Conservation (phyloP, 257 asterid genomes). For the Solanum habrochaites region DNA sequence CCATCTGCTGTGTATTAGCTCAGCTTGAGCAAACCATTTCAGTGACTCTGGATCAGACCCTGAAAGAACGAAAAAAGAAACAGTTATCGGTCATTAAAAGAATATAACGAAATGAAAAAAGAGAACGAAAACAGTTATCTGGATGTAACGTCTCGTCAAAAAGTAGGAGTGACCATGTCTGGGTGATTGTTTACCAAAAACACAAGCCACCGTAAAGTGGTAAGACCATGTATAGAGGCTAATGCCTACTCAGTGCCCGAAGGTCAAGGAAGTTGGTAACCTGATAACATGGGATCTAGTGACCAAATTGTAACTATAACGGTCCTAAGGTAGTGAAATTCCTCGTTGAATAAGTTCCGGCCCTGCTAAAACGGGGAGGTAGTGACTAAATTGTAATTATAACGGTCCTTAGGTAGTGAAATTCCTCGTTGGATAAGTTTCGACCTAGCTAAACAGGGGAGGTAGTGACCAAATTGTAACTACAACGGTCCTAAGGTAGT, state of each 20-base stretch:
- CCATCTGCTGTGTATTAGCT: constrained; percentile 70
- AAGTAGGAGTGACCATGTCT: background rate
- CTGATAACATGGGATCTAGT: background rate
- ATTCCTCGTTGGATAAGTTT: background rate
- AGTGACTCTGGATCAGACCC: constrained; percentile 79
- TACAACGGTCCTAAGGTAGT: background rate
- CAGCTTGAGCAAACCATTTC: constrained; percentile 89
- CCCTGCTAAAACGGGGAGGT: background rate
- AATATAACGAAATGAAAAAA: too few species aligned
- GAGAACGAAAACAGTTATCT: background rate
- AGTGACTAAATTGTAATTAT: background rate
- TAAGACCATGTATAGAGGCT: background rate
- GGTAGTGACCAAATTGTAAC: background rate
- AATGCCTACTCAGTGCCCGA: background rate
- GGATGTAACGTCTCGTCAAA: background rate
- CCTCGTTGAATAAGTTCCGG: background rate
- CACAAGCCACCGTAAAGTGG: background rate
- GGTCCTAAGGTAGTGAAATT: background rate
- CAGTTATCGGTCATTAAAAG: background rate
- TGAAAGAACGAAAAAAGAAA: background rate
- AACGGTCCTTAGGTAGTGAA: background rate
- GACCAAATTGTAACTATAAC: background rate
- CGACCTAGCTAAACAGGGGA: background rate
- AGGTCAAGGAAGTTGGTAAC: background rate
- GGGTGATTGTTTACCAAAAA: background rate